phyloP scores from a whole-genome alignment of 2,329 filamentous ascomycete genomes.

The Pezizomycotina sp. region DNA sequence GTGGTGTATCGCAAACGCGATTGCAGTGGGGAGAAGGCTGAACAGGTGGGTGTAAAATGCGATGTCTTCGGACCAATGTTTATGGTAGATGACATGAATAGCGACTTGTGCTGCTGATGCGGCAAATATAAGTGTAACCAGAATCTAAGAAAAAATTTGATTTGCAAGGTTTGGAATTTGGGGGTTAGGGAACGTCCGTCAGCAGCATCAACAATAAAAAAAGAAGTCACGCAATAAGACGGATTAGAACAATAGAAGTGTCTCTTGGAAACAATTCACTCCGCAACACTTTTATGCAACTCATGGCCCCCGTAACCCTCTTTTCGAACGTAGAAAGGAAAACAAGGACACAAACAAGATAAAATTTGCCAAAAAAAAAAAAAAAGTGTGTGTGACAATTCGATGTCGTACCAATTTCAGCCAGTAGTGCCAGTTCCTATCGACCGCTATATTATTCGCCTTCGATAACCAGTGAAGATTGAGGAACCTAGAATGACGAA shows the following conservation, averaged over 20 bases:
- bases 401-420: constrained; percentile 54
- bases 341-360: too few relatives aligned
- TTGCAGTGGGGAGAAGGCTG: constrained; percentile 52
- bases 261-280: too few relatives aligned
- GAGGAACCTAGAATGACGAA: constrained; percentile 58
- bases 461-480: constrained; percentile 69
- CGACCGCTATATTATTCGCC: constrained; percentile 47
- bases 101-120: constrained; percentile 51
- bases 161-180: constrained; percentile 1
- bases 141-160: constrained; percentile 16
- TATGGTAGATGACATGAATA: constrained; percentile 53
- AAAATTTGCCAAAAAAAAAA: too few relatives aligned
- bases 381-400: background rate
- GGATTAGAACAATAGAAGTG: background rate
- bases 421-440: constrained; percentile 86
- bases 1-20: constrained; percentile 70
- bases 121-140: constrained; percentile 38
- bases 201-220: background rate
- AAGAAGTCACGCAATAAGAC: background rate
- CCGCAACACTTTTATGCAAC: too few relatives aligned
- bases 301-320: too few relatives aligned
- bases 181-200: background rate
- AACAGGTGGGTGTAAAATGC: constrained; percentile 65
- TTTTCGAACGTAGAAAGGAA: too few relatives aligned
- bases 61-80: constrained; percentile 64